Conservation (phyloP, 768 basidiomycete species). For the Phallus indusiatus region DNA sequence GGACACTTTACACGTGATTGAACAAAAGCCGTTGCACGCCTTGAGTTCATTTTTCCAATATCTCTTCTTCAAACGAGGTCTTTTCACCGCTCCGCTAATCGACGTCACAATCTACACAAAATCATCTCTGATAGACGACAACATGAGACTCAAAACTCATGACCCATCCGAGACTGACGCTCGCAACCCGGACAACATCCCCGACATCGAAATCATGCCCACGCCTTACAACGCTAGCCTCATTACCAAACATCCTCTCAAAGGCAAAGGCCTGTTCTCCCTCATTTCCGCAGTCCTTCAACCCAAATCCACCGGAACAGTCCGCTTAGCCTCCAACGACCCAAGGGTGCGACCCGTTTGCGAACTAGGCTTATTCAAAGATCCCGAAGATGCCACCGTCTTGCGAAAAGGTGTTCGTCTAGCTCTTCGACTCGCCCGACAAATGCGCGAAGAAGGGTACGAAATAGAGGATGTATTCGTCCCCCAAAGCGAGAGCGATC, state of each 20-base stretch:
- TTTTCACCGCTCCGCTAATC: constrained; percentile 22
- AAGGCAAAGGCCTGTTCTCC: background rate
- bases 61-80: constrained; percentile 24
- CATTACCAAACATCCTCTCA: background rate
- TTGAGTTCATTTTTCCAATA: constrained; percentile 25
- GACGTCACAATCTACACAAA: constrained; percentile 24
- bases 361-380: constrained; percentile 20
- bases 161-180: constrained; percentile 13
- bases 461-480: constrained; percentile 18
- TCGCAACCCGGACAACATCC: constrained; percentile 16
- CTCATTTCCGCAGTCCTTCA: constrained; percentile 17
- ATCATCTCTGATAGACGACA: constrained; percentile 21
- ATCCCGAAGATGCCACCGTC: background rate
- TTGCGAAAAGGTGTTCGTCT: constrained; percentile 5
- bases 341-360: constrained; percentile 20
- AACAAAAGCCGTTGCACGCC: constrained; percentile 4
- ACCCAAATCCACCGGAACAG: constrained; percentile 17
- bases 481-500: constrained; percentile 21
- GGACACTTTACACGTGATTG: background rate
- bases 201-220: constrained; percentile 21
- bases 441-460: constrained; percentile 19
- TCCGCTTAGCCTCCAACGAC: constrained; percentile 22
- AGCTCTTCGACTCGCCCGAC: constrained; percentile 16
- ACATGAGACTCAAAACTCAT: background rate
- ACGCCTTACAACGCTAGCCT: background rate